Evolutionary conservation across 2,329 filamentous ascomycete genomes (phyloP).

Genomic region (Aspergillus intermedius): DNA sequence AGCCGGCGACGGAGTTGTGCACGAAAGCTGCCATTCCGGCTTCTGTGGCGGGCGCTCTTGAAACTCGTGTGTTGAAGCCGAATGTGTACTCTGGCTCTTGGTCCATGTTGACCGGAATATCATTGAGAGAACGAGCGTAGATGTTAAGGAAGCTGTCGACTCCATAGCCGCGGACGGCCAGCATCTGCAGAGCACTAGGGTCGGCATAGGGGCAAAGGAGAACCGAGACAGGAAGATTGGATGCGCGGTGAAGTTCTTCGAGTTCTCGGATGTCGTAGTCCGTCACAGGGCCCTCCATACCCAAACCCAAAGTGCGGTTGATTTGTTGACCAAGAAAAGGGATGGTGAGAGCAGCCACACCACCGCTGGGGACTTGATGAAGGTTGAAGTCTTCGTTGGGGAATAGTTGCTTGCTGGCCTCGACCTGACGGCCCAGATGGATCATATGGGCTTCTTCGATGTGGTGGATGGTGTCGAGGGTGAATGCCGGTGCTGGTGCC

Average conservation of each 20-base stretch:
- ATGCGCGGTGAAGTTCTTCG: conserved; percentile 1
- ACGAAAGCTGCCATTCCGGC: conserved; percentile 6
- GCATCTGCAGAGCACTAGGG: conserved; percentile 7
- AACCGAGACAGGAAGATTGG: conserved; percentile 5
- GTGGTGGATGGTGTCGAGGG: conserved; percentile 5
- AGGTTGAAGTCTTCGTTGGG: conserved; percentile 6
- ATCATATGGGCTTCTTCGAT: conserved; percentile 10
- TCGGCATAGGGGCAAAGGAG: conserved; percentile 10
- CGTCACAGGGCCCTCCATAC: conserved; percentile 12
- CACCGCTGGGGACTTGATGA: conserved; percentile 3
- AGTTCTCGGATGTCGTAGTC: conserved; percentile 6
- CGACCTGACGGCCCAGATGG: conserved; percentile 9
- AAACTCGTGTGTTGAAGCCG: conserved; percentile 4
- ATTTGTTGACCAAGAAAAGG: conserved; percentile 6
- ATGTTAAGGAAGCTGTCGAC: conserved; percentile 9
- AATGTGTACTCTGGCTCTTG: conserved; percentile 1
- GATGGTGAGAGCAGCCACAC: conserved; percentile 10
- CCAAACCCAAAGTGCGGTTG: conserved; percentile 12
- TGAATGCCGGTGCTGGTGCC: conserved; percentile 1
- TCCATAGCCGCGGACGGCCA: conserved; percentile 6
- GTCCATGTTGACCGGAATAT: conserved; percentile 4
- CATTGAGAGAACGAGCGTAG: conserved; percentile 7
- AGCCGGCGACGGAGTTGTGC: conserved; percentile 11
- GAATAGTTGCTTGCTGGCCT: conserved; percentile 7
- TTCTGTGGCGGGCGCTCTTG: conserved; percentile 5